These are phyloP conservation scores for Oenanthe sinensis DNA, from an alignment of 129 eudicot genomes.

Conservation along the genomic window DNA sequence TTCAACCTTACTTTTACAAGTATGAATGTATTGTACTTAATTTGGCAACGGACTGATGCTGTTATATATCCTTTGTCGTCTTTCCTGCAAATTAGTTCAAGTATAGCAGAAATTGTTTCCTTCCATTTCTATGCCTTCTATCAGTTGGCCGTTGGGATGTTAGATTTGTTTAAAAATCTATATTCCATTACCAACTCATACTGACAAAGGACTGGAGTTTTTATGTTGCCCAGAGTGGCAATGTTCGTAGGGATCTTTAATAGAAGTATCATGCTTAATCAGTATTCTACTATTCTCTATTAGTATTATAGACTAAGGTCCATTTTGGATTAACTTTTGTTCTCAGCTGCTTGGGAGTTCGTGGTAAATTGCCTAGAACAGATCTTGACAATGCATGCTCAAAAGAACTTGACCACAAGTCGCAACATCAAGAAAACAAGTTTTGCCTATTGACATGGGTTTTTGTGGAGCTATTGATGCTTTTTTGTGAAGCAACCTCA, in stretches of 20 bases:
- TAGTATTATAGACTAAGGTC: background rate
- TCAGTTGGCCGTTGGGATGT: background rate
- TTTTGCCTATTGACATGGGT: background rate
- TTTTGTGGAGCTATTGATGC: background rate
- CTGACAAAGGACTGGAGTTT: background rate
- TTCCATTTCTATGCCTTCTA: background rate
- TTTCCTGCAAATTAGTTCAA: background rate
- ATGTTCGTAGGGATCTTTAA: background rate
- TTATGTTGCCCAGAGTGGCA: background rate
- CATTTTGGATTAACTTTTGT: background rate
- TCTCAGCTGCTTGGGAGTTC: background rate
- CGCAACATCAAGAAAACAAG: background rate
- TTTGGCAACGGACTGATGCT: background rate
- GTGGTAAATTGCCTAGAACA: background rate
- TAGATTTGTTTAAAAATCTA: background rate
- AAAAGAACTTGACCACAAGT: background rate
- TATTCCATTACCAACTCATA: background rate
- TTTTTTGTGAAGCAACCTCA: background rate
- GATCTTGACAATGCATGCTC: background rate
- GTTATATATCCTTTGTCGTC: background rate
- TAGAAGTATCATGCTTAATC: background rate
- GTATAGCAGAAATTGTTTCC: background rate
- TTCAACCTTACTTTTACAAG: background rate
- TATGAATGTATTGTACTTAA: background rate
- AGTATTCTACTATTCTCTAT: background rate